phyloP scores from a whole-genome alignment of 495 filamentous ascomycete genomes.

The Beverwykella pulmonaria region DNA sequence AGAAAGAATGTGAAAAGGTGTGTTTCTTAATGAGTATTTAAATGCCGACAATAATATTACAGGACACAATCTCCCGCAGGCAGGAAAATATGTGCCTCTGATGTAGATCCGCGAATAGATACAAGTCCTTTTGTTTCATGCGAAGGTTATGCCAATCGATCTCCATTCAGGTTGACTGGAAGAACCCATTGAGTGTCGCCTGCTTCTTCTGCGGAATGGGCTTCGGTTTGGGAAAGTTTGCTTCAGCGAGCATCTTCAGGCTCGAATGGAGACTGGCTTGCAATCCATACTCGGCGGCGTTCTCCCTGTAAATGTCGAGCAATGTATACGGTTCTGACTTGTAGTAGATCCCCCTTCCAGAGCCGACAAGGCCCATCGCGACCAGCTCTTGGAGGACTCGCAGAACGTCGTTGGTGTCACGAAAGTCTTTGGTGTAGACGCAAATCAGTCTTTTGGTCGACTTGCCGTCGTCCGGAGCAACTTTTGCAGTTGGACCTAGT shows the following conservation, averaged over 20 bases:
- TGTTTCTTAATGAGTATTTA: too few species aligned
- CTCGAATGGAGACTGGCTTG: slow-evolving; percentile 62
- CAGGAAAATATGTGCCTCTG: too few species aligned
- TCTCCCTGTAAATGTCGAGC: slow-evolving; percentile 65
- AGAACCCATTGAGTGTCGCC: slow-evolving; percentile 10
- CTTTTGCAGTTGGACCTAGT: slow-evolving; percentile 71
- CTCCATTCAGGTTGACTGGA: neutral
- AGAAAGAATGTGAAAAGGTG: too few species aligned
- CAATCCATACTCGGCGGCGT: slow-evolving; percentile 62
- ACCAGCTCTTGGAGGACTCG: slow-evolving; percentile 64
- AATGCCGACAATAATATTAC: too few species aligned
- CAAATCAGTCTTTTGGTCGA: slow-evolving; percentile 60
- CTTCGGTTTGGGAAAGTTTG: neutral
- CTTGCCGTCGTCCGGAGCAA: slow-evolving; percentile 57
- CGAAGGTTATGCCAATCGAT: neutral
- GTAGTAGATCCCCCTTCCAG: slow-evolving; percentile 65
- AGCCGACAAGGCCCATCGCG: slow-evolving; percentile 60
- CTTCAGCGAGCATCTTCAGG: slow-evolving; percentile 43
- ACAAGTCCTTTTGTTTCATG: neutral
- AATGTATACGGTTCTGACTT: slow-evolving; percentile 80
- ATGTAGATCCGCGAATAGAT: neutral
- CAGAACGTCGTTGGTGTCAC: slow-evolving; percentile 66
- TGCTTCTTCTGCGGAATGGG: slow-evolving; percentile 23
- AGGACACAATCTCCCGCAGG: too few species aligned
- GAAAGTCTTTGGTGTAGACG: slow-evolving; percentile 76